A percentile compares a stretch with the other conserved stretches of the same genome.
Conservation (phyloP, 345 rosid genomes). For the Populus davidiana region DNA sequence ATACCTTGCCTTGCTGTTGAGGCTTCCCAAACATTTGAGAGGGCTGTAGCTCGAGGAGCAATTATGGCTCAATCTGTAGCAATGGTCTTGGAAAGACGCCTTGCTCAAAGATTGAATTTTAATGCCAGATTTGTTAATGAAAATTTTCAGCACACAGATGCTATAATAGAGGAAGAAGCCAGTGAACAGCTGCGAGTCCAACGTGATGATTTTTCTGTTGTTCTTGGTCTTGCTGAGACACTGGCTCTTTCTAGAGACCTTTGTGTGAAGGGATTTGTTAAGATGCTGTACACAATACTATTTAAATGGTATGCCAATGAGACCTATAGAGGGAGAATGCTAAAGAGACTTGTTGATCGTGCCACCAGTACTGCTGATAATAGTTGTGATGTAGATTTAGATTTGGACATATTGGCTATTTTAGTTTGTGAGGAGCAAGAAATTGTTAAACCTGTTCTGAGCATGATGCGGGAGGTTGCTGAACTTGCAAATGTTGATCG, state of each 20-base stretch:
- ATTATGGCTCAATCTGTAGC: conserved; percentile 71
- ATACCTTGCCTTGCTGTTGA: conserved; percentile 82
- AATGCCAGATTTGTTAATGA: conserved; percentile 50
- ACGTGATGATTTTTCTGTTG: conserved; percentile 62
- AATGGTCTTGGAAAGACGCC: conserved; percentile 82
- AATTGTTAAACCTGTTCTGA: conserved; percentile 59
- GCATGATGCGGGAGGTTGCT: conserved; percentile 83
- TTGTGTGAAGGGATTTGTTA: conserved; percentile 76
- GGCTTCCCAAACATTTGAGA: conserved; percentile 88
- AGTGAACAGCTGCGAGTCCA: conserved; percentile 57
- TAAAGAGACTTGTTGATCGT: conserved; percentile 86
- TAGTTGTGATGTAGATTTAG: conserved; percentile 59
- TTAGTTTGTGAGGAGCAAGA: conserved; percentile 85
- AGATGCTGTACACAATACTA: conserved; percentile 71
- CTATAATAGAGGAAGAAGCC: conserved; percentile 58
- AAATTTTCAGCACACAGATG: conserved; percentile 52
- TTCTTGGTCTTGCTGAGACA: conserved; percentile 93
- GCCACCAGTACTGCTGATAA: conserved; percentile 64
- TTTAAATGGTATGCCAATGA: conserved; percentile 85
- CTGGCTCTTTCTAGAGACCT: conserved; percentile 70
- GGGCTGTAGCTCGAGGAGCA: conserved; percentile 85
- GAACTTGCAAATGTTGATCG: conserved; percentile 91
- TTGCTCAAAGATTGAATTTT: conserved; percentile 50
- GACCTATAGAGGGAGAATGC: conserved; percentile 66
- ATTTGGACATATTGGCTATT: conserved; percentile 76